phyloP scores from a whole-genome alignment of 345 rosid genomes.

The Eucalyptus cloeziana region DNA sequence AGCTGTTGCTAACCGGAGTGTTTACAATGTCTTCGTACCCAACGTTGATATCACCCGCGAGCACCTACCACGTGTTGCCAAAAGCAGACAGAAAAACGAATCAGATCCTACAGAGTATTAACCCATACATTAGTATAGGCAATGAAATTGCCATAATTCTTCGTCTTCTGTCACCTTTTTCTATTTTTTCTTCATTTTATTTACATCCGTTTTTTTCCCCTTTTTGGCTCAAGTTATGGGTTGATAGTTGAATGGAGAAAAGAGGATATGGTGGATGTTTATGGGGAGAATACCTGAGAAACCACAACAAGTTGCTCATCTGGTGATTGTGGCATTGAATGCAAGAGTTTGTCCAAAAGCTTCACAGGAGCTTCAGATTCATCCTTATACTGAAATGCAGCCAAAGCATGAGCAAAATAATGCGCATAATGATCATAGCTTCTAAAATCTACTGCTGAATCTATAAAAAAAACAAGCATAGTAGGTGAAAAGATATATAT shows the following conservation, averaged over 20 bases:
- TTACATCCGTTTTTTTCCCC: background rate
- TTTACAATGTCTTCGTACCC: constrained; percentile 93
- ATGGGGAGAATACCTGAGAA: constrained; percentile 49
- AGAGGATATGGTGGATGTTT: background rate
- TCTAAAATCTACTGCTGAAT: background rate
- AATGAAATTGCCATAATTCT: background rate
- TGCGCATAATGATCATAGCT: background rate
- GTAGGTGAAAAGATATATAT: background rate
- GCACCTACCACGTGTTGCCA: constrained; percentile 36
- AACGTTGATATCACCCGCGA: constrained; percentile 83
- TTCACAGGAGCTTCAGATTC: constrained; percentile 92
- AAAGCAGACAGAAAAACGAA: background rate
- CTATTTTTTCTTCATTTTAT: background rate
- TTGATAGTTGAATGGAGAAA: background rate
- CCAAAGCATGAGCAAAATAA: background rate
- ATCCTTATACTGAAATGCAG: constrained; percentile 61
- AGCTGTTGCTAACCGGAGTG: constrained; percentile 42
- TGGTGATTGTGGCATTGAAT: constrained; percentile 72
- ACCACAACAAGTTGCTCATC: constrained; percentile 91
- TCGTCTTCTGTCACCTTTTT: background rate
- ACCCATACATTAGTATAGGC: background rate
- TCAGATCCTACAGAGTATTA: background rate
- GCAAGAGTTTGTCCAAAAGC: constrained; percentile 71
- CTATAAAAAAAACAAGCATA: background rate
- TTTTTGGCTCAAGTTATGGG: background rate